phyloP scores from a whole-genome alignment of 1,284 basidiomycete genomes.

The Gomphus bonarii region DNA sequence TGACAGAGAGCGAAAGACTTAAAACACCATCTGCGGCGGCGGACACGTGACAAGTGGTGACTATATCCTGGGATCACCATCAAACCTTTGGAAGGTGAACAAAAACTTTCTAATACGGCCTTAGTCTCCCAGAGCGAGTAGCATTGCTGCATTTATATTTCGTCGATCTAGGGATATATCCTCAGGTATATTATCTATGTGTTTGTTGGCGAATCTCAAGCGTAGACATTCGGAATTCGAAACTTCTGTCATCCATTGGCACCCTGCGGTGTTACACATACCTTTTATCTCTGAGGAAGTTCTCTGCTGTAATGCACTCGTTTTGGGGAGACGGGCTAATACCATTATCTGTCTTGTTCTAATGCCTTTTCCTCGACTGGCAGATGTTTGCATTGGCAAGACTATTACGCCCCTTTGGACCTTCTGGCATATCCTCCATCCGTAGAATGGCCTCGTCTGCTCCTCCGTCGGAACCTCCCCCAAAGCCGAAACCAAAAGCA shows the following conservation, averaged over 20 bases:
- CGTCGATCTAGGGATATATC: not conserved
- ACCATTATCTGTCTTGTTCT: not conserved
- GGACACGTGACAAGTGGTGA: too few species aligned
- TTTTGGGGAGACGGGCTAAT: slow-evolving; percentile 1
- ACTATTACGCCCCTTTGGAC: not conserved
- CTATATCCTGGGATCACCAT: too few species aligned
- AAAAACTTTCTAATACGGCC: not conserved
- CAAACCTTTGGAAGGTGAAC: not conserved
- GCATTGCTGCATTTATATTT: not conserved
- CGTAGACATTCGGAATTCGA: not conserved
- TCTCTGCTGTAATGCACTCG: not conserved
- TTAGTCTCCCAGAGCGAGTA: not conserved
- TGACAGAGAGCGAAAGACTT: too few species aligned
- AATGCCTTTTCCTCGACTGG: not conserved
- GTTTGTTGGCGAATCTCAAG: not conserved
- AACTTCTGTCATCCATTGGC: not conserved
- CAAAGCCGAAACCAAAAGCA: slow-evolving; percentile 61
- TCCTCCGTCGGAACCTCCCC: slow-evolving; percentile 9
- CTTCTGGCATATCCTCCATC: not conserved
- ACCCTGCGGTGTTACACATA: not conserved
- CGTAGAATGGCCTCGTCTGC: not conserved
- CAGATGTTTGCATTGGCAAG: not conserved
- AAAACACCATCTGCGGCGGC: too few species aligned
- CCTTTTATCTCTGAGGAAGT: too few species aligned
- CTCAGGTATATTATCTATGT: not conserved